Base-by-base conservation (phyloP, 257 asterid genomes). In the Penstemon newberryi region DNA sequence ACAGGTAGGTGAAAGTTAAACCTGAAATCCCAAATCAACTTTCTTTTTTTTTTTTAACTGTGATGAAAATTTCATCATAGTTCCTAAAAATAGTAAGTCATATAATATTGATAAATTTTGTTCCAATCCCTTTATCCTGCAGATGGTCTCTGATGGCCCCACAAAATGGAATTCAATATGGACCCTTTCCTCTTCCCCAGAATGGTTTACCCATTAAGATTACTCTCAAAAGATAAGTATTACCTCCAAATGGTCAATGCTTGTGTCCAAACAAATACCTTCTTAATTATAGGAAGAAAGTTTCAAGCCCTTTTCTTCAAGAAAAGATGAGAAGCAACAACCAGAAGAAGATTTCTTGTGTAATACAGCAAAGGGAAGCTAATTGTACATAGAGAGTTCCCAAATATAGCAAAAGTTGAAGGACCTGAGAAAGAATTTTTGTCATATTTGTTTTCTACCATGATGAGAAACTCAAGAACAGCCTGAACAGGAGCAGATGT, bases 131-230 rank as follows among this genome's bases (percentile, higher is more conserved):
- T 49, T 4, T 53, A 2, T 70, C n/a, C 63, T 81, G 84, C 91
- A 92, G 98, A 81, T 92, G 96, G 97, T 80, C 88, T 79, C 62
- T 84, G 82, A 73, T 84, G 87, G 96, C 89, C 78, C 93, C 96
- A 81, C 95, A 88, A 47, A 86, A 84, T 83, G 97, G 91, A 46
- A 90, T 92, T 70, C 95, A 90, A 80, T 92, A 92, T 85, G 97
- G 96, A 15, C 98, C 98, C 55, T 92, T 92, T 83, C 89, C 97
- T 40, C 96, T 92, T 82, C 98, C 98, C 79, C 90, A 85, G 77
- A 88, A 88, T 84, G 98, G 98, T n/a, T 69, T 90, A 83, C 98
- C 98, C 50, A 88, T 92, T 66, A 88, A 72, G 58, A 76, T 92
- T 10, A 74, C 84, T 11, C 87, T 73, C 71, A 92, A 80, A 51